phyloP scores from a whole-genome alignment of 805 yeast genomes.

The Yueomyces sinensis region DNA sequence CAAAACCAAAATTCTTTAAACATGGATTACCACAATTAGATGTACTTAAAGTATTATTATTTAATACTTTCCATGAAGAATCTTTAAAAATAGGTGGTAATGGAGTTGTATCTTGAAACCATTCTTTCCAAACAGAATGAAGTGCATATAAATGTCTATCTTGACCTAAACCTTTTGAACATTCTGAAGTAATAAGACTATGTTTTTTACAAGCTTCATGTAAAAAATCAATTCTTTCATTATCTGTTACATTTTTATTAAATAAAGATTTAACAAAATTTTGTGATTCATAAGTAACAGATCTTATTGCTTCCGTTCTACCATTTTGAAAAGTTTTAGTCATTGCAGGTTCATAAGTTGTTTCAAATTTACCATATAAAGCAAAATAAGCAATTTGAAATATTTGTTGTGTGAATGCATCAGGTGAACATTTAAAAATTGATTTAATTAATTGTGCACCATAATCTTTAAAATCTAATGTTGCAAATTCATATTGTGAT shows the following conservation, averaged over 20 bases:
- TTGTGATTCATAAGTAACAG: constrained; percentile 71
- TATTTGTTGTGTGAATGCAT: constrained; percentile 88
- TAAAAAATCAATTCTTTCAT: constrained; percentile 42
- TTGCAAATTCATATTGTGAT: constrained; percentile 78
- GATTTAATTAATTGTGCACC: constrained; percentile 67
- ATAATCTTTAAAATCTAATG: constrained; percentile 52
- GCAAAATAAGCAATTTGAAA: constrained; percentile 90
- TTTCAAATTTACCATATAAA: constrained; percentile 81
- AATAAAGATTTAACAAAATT: constrained; percentile 75
- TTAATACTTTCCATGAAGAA: constrained; percentile 76
- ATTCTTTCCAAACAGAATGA: constrained; percentile 68
- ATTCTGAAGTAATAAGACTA: constrained; percentile 48
- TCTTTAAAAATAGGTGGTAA: constrained; percentile 74
- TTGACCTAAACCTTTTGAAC: constrained; percentile 75
- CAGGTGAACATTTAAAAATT: constrained; percentile 79
- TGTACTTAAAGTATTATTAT: constrained; percentile 68
- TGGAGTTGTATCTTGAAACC: constrained; percentile 17
- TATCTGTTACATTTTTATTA: constrained; percentile 46
- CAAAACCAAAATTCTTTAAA: constrained; percentile 75
- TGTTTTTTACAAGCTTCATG: constrained; percentile 63
- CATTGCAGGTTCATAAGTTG: constrained; percentile 95
- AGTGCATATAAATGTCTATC: constrained; percentile 84
- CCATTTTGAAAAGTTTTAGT: constrained; percentile 81
- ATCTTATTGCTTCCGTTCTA: constrained; percentile 82
- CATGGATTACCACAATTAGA: constrained; percentile 92